Base-by-base conservation (phyloP, 2,329 filamentous ascomycete genomes). In the Clarireedia homoeocarpa region DNA sequence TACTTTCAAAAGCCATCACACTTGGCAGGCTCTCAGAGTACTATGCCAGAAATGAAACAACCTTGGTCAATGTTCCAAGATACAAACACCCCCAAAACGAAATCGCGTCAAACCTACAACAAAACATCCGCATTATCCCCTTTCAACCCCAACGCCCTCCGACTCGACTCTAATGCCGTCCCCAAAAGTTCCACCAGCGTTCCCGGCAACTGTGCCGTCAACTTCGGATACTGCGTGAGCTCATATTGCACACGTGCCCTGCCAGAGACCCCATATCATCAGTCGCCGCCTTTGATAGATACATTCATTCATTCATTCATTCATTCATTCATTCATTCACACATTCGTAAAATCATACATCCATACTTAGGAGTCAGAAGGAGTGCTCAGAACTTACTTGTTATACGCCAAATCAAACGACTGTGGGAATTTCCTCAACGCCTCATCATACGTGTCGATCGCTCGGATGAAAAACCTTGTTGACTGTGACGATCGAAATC, bases 381-480 rank as follows among this genome's bases (percentile, higher is more conserved):
- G 20, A 20, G 36, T 48, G 51, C 44, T 53, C 55, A n/a, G 48
- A 36, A n/a, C 77, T 63, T 70, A 85, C 81, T 87, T 88, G 69
- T 89, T 89, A 69, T 89, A 89, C 10, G 85, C 85, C 38, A 89
- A 74, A 70, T 89, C 86, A 70, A 89, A 85, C 20, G 77, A 83
- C 9, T 68, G 66, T 2, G 85, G 83, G 66, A 82, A 83, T 58
- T 75, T 80, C 49, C 73, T 71, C 34, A 89, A 67, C 12, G 83
- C 86, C 53, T 81, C 77, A 59, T 83, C 78, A 65, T 89, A 90
- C 46, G 77, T 75, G 51, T 86, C 78, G 52, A 88, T 78, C 12
- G 86, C 86, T 59, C 84, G 75, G 61, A 82, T 75, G 66, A 81
- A 83, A 62, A 82, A 82, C 48, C 74, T 66, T 51, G 72, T 63